phyloP scores from a whole-genome alignment of 139 green algal genomes.

The Chloropicon primus region DNA sequence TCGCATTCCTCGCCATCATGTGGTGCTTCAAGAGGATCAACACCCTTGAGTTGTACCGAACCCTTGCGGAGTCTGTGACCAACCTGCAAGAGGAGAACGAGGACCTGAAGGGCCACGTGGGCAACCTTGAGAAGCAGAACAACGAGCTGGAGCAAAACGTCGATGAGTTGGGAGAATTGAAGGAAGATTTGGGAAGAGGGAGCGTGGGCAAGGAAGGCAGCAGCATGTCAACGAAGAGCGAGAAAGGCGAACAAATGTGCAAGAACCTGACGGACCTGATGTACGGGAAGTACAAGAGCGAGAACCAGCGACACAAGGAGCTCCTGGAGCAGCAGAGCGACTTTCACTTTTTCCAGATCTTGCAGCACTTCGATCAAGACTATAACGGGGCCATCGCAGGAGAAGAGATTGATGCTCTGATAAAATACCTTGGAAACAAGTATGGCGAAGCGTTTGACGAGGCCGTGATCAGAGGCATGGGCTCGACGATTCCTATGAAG shows the following conservation, averaged over 20 bases:
- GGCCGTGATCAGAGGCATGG: not conserved
- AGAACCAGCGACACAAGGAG: not conserved
- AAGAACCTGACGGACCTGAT: not conserved
- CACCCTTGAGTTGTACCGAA: not conserved
- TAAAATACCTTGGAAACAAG: not conserved
- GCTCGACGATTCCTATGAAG: not conserved
- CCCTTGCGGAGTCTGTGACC: not conserved
- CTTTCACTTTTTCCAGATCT: not conserved
- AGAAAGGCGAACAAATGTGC: not conserved
- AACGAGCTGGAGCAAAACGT: not conserved
- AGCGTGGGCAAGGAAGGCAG: not conserved
- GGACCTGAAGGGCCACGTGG: not conserved
- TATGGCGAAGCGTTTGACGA: not conserved
- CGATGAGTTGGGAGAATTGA: not conserved
- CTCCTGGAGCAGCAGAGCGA: not conserved
- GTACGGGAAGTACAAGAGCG: not conserved
- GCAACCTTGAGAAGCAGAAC: not conserved
- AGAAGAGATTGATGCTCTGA: not conserved
- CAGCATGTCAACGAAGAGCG: not conserved
- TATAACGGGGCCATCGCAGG: not conserved
- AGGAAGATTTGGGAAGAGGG: not conserved
- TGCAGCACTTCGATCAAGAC: not conserved
- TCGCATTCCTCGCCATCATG: not conserved
- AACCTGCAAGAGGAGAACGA: not conserved
- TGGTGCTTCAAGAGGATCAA: not conserved